Percentiles rank a stretch among this genome's conserved stretches.
Conservation (phyloP, 1,139 yeast genomes). For the Zygosaccharomyces sapae region DNA sequence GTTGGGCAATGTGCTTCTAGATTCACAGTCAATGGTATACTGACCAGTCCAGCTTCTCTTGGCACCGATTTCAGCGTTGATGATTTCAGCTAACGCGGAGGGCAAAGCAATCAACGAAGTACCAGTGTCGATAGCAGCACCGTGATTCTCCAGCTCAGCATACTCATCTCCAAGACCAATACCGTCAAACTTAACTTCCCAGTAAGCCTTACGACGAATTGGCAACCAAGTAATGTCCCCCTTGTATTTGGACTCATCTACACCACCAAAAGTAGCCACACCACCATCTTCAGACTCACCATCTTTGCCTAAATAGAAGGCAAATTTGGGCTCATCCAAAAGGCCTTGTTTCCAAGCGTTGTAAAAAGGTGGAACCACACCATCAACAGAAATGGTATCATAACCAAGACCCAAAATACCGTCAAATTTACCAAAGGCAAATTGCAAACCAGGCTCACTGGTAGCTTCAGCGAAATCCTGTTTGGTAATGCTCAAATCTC, state of each 20-base stretch:
- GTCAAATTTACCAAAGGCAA: conserved; percentile 97
- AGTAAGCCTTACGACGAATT: conserved; percentile 97
- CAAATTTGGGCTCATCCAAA: conserved; percentile 77
- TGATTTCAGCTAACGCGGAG: conserved; percentile 87
- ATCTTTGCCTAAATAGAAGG: conserved; percentile 83
- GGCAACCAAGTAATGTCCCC: conserved; percentile 95
- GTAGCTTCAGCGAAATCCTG: conserved; percentile 98
- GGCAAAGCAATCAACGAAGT: conserved; percentile 94
- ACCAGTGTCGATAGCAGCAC: conserved; percentile 98
- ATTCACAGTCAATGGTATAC: conserved; percentile 83
- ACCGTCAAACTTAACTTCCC: conserved; percentile 95
- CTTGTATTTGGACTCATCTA: conserved; percentile 64
- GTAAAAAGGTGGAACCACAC: conserved; percentile 88
- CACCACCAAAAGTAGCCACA: conserved; percentile 90
- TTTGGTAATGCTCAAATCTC: conserved; percentile 75
- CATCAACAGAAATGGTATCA: conserved; percentile 82
- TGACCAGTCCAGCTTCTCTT: conserved; percentile 97
- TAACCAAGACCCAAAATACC: conserved; percentile 95
- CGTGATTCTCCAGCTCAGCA: conserved; percentile 75
- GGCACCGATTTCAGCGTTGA: conserved; percentile 95
- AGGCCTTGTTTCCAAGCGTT: conserved; percentile 79
- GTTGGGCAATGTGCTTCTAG: conserved; percentile 81
- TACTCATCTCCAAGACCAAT: conserved; percentile 86
- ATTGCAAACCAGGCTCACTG: conserved; percentile 93
- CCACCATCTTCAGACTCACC: conserved; percentile 68